Evolutionary conservation across 805 yeast species (phyloP).

Genomic region (Yamadazyma kitorensis): DNA sequence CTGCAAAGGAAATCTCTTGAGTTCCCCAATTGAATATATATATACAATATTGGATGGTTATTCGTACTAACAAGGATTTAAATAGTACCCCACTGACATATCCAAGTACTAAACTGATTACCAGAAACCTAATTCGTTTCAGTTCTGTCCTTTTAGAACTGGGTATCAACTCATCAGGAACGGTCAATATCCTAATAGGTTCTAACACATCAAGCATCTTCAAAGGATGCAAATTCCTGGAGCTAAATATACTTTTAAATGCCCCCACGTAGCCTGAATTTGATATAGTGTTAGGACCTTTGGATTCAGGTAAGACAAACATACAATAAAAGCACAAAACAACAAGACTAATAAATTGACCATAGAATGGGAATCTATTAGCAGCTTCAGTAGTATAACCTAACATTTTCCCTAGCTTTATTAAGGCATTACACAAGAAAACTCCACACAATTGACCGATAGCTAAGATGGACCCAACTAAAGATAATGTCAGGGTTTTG

Average conservation of each 20-base stretch:
- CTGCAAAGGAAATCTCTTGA: neutral
- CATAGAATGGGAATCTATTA: constrained; percentile 4
- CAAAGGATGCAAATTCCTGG: no score
- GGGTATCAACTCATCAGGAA: constrained; percentile 3
- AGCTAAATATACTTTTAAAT: no score
- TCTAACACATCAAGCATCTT: no score
- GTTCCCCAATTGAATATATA: constrained; percentile 5
- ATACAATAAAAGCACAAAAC: constrained; percentile 2
- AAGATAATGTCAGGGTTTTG: constrained; percentile 2
- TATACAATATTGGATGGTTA: constrained; percentile 4
- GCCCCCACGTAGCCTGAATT: no score
- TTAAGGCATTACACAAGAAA: neutral
- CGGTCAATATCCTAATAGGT: constrained; percentile 1
- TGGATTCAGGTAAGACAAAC: constrained; percentile 4
- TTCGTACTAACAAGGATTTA: no score
- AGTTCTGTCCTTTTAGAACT: constrained; percentile 1
- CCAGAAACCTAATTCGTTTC: constrained; percentile 5
- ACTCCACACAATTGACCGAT: constrained; percentile 1
- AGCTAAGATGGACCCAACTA: neutral
- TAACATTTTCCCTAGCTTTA: constrained; percentile 2
- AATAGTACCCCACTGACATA: neutral
- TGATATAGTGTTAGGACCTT: no score
- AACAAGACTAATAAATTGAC: constrained; percentile 1
- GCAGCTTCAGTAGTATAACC: neutral
- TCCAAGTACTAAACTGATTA: neutral